Conservation (phyloP, 768 basidiomycete genomes). For the Gelatoporia subvermispora region DNA sequence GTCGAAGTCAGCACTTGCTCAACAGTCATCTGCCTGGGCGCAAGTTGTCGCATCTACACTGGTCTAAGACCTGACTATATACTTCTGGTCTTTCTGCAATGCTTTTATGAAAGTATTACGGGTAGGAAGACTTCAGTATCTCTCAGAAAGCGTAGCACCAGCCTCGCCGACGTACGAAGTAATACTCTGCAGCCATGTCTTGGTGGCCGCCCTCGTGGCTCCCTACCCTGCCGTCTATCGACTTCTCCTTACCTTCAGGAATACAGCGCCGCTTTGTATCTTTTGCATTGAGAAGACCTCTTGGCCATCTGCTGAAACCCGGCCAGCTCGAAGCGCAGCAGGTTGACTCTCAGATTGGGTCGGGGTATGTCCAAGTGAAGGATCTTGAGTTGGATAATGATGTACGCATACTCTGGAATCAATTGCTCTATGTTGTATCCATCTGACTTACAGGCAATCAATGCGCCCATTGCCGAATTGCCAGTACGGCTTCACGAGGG, state of each 20-base stretch:
- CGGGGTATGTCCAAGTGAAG: constrained; percentile 81
- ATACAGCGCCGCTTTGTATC: constrained; percentile 89
- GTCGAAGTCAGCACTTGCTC: too few relatives aligned
- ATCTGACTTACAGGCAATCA: constrained; percentile 62
- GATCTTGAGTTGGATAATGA: constrained; percentile 74
- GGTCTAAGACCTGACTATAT: too few relatives aligned
- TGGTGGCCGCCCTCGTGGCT: constrained; percentile 42
- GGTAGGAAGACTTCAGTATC: too few relatives aligned
- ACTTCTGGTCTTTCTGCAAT: too few relatives aligned
- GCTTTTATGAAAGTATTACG: too few relatives aligned
- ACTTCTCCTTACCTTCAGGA: constrained; percentile 58
- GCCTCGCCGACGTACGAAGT: too few relatives aligned
- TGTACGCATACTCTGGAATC: constrained; percentile 40
- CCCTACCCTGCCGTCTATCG: constrained; percentile 53
- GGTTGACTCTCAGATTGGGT: constrained; percentile 91
- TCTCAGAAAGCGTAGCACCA: too few relatives aligned
- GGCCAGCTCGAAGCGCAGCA: constrained; percentile 84
- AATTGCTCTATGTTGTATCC: constrained; percentile 12
- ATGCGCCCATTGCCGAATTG: constrained; percentile 55
- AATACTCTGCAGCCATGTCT: too few relatives aligned
- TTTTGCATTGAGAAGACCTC: constrained; percentile 74
- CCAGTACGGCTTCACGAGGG: constrained; percentile 71
- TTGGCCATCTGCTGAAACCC: constrained; percentile 84
- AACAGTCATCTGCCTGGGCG: too few relatives aligned
- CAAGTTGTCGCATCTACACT: too few relatives aligned